Base-by-base conservation (phyloP, 345 rosid genomes). In the Acer yangbiense region DNA sequence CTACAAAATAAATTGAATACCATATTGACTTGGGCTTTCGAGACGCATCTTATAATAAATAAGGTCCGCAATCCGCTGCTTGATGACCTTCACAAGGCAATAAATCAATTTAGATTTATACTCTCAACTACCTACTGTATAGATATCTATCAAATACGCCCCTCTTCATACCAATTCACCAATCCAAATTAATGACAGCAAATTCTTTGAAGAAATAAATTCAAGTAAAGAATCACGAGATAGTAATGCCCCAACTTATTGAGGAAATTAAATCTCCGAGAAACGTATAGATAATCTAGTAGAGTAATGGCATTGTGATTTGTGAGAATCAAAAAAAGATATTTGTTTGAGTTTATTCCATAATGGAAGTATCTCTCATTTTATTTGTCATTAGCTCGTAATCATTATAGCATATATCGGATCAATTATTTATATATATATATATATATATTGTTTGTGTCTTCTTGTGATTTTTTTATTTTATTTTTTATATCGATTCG, bases 101-200 rank as follows among this genome's bases (percentile, higher is more conserved):
- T 13, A 43, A 35, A 73, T 29, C 20, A 46, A 11, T 29, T 32
- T 41, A 44, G 79, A 43, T 70, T 70, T 41, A 5, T 21, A 55
- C 71, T 54, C 71, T 54, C 76, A 75, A 64, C 79, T 4, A 64
- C 46, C 46, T 1, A n/a, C n/a, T n/a, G n/a, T n/a, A n/a, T n/a
- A 43, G 1, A 1, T 43, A 43, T 43, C 2, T 6, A 43, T 43
- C 46, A 43, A 7, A 43, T 43, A 35, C 71, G 10, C 48, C 2
- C 46, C 17, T 29, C 25, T 44, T 65, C 8, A 69, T 50, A 17
- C 58, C 57, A 57, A 55, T 20, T 2, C 39, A 21, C 35, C 20
- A 0, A 5, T 54, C n/a, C 58, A 6, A 16, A 16, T 54, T 14
- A 17, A 54, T 16, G 55, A 50, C 55, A 14, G 6, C 55, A 14